Evolutionary conservation across 1,284 basidiomycete genomes (phyloP), one percentile per base, ranked within the genome.

Genomic region (Ceratobasidium theobromae): DNA sequence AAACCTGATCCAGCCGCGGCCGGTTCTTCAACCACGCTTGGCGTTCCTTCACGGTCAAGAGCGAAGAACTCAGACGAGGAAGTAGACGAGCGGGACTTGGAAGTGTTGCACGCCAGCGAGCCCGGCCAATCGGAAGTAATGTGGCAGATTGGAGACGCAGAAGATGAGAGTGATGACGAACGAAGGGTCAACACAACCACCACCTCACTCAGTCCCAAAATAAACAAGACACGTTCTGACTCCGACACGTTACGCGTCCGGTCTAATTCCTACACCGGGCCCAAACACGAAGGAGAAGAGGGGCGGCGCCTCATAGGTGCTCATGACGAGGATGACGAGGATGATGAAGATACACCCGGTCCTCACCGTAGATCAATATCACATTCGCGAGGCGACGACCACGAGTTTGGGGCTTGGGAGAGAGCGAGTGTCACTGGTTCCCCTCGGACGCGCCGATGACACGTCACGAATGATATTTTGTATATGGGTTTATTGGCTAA

Each of bases 91-190:
- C 76, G 76, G 6, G 80, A 83, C 38, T 49, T 53, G 53, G 68
- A 66, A 48, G 53, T 21, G 2, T 14, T 66, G 32, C 65, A 54
- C 33, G 27, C 35, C 8, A 60, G 27, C 46, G 48, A 11, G 16
- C 45, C 45, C 3, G 48, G 66, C 33, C 38, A 55, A 35, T 27
- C 25, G 16, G 79, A 78, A 21, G 73, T 73, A n/a, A 69, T 85
- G 38, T 91, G 88, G 87, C 80, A 84, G 52, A 78, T 90, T 0
- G 87, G 87, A 1, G 83, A 69, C 3, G 69, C 62, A 27, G 68
- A 67, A 30, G 69, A 68, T 30, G 66, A 87, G 23, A 86, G 83
- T 67, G 88, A 88, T 65, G 84, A 84, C 14, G 84, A 86, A 18
- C 80, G 81, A 14, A 48, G 53, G 25, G 27, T 16, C 48, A 23